A percentile compares a stretch with the other conserved stretches of the same genome.
Evolutionary conservation across 2,329 filamentous ascomycete species (phyloP).

Genomic region (Phialemoniopsis sp.): DNA sequence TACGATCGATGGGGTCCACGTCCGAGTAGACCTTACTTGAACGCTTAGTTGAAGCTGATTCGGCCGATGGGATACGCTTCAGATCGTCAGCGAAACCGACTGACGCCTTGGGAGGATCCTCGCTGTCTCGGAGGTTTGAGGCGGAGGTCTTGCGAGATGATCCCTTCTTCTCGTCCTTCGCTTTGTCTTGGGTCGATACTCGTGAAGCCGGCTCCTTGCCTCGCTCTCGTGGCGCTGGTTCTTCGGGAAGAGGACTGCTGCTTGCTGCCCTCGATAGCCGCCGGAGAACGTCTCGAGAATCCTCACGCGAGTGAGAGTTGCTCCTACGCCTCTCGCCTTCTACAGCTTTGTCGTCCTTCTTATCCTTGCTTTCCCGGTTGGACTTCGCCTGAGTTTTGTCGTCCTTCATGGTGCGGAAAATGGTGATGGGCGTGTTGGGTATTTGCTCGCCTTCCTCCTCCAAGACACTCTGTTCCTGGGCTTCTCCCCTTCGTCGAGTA

Average conservation of each 20-base stretch:
- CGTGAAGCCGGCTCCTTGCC: too few species aligned
- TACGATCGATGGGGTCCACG: conserved; percentile 50
- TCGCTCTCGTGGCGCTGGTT: conserved; percentile 7
- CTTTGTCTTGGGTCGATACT: background rate
- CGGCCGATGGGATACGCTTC: conserved; percentile 35
- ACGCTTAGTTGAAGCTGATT: conserved; percentile 43
- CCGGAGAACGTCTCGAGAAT: conserved; percentile 45
- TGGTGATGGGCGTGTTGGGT: conserved; percentile 33
- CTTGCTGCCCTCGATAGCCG: conserved; percentile 43
- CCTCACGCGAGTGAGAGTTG: conserved; percentile 21
- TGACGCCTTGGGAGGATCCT: conserved; percentile 24
- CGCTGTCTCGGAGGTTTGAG: too few species aligned
- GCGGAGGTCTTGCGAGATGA: too few species aligned
- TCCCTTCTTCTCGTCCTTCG: too few species aligned
- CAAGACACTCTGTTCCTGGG: background rate
- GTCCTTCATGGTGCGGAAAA: conserved; percentile 22
- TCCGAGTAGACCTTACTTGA: conserved; percentile 45
- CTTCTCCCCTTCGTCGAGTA: conserved; percentile 4
- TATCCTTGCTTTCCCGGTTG: conserved; percentile 8
- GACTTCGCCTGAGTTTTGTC: background rate
- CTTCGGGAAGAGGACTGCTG: conserved; percentile 33
- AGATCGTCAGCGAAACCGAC: conserved; percentile 42
- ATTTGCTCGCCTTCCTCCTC: conserved; percentile 24
- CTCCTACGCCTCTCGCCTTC: conserved; percentile 11
- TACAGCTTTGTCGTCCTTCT: conserved; percentile 4